A percentile compares a stretch with the other conserved stretches of the same genome.
Conservation (phyloP, 257 asterid species). For the Euphrasia confusa region DNA sequence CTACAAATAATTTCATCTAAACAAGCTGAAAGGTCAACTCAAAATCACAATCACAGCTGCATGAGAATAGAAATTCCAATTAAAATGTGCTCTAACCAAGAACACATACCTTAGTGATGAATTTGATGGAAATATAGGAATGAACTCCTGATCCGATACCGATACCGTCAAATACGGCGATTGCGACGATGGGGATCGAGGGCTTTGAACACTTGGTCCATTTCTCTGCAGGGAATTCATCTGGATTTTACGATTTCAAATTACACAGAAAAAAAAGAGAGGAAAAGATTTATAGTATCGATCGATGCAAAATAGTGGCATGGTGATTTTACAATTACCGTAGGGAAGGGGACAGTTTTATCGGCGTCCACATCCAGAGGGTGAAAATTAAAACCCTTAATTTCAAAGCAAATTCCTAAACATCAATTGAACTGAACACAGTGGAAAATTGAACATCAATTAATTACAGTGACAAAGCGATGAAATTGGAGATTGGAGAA, state of each 20-base stretch:
- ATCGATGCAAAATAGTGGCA: slow-evolving; percentile 6
- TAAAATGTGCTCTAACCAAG: not conserved
- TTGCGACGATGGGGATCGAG: slow-evolving; percentile 78
- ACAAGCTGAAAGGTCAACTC: slow-evolving; percentile 14
- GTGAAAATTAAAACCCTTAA: too few species aligned
- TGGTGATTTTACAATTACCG: slow-evolving; percentile 28
- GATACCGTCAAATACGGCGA: slow-evolving; percentile 68
- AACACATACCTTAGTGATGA: slow-evolving; percentile 47
- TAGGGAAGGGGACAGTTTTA: slow-evolving; percentile 6
- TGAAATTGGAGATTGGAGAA: too few species aligned
- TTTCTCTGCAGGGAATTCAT: slow-evolving; percentile 55
- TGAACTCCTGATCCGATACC: slow-evolving; percentile 94
- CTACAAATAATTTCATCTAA: slow-evolving; percentile 3
- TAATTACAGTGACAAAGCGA: too few species aligned
- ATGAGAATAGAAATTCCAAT: not conserved
- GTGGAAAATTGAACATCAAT: too few species aligned
- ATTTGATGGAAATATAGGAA: slow-evolving; percentile 96
- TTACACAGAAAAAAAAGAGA: not conserved
- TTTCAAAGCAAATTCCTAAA: too few species aligned
- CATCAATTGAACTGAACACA: too few species aligned
- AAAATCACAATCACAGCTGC: slow-evolving; percentile 8
- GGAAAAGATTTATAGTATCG: slow-evolving; percentile 25
- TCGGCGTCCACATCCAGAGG: too few species aligned
- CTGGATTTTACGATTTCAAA: slow-evolving; percentile 22
- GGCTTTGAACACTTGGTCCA: slow-evolving; percentile 83